Evolutionary conservation across 805 yeast species (phyloP).

Genomic region (Suhomyces tanzawaensis): DNA sequence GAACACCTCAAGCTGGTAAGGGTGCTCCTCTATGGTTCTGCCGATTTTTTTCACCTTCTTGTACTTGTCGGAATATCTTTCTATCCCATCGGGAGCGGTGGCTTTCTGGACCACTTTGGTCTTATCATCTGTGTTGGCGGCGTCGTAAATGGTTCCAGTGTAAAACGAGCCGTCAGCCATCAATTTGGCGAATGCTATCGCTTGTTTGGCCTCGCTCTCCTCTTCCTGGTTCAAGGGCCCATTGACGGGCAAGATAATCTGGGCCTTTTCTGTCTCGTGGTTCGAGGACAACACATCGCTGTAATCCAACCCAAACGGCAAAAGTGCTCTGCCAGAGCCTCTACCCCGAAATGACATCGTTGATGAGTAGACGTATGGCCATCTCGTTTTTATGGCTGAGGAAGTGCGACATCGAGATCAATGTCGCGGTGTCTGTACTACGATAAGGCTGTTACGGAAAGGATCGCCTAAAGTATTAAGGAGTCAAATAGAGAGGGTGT

Average conservation of each 20-base stretch:
- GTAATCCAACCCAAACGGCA: constrained; percentile 75
- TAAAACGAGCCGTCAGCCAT: constrained; percentile 66
- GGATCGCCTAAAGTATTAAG: no score
- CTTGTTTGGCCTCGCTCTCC: constrained; percentile 50
- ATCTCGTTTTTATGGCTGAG: no score
- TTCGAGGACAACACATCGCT: constrained; percentile 49
- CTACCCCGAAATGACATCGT: constrained; percentile 57
- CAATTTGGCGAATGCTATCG: constrained; percentile 51
- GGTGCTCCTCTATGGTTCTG: constrained; percentile 73
- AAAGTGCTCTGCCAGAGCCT: constrained; percentile 41
- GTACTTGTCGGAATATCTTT: constrained; percentile 80
- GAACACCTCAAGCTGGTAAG: constrained; percentile 65
- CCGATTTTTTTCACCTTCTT: constrained; percentile 68
- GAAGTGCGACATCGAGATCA: no score
- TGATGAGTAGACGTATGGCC: no score
- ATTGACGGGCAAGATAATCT: constrained; percentile 60
- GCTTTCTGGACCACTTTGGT: constrained; percentile 19
- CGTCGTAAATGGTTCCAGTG: constrained; percentile 50
- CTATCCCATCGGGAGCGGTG: constrained; percentile 58
- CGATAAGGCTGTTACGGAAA: no score
- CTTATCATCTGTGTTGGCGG: constrained; percentile 15
- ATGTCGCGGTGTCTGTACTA: no score
- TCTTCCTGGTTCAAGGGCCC: constrained; percentile 55
- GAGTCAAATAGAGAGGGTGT: no score
- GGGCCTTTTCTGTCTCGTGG: constrained; percentile 38